Conservation (phyloP, 2,329 filamentous ascomycete species). For the Dactylellina cionopaga region DNA sequence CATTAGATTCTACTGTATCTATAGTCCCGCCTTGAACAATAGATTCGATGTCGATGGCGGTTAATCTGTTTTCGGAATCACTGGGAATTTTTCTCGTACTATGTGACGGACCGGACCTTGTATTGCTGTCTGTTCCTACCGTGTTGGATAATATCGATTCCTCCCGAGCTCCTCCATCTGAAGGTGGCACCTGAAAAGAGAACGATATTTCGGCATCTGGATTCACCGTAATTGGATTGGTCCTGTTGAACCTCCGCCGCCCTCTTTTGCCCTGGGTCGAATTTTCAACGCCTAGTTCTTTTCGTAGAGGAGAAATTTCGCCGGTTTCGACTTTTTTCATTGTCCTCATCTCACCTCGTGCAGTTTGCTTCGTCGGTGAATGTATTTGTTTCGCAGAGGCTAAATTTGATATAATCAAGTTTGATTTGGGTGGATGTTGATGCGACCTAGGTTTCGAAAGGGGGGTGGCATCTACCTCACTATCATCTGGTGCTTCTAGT, state of each 20-base stretch:
- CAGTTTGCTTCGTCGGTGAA: neutral
- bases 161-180: no score
- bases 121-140: no score
- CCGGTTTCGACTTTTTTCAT: neutral
- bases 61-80: neutral
- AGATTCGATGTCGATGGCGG: neutral
- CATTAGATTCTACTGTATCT: constrained; percentile 17
- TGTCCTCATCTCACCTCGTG: neutral
- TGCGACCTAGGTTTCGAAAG: neutral
- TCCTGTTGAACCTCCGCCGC: neutral
- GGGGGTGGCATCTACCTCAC: constrained; percentile 17
- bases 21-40: neutral
- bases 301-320: neutral
- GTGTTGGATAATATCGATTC: no score
- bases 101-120: no score
- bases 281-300: neutral
- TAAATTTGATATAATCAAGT: neutral
- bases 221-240: neutral
- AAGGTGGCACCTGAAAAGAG: no score
- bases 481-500: constrained; percentile 12
- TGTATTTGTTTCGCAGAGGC: neutral
- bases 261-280: neutral
- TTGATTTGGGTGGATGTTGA: neutral
- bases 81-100: no score
- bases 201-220: neutral